phyloP scores from a whole-genome alignment of 441 rosid genomes.

The Syzygium syzygioides region DNA sequence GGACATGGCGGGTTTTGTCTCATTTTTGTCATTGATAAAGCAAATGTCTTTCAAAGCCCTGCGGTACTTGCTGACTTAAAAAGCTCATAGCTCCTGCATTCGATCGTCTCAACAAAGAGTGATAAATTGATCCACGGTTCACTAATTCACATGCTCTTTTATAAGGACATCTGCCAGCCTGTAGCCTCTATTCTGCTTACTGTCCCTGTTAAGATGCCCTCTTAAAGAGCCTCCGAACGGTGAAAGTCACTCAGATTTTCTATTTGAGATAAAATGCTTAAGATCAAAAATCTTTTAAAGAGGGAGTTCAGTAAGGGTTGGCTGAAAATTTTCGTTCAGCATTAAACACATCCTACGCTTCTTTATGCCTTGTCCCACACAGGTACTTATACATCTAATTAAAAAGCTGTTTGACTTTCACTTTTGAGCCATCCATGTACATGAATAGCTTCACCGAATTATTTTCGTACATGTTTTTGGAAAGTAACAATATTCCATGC shows the following conservation, averaged over 20 bases:
- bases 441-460: background rate
- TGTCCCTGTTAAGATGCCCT: background rate
- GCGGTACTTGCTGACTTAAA: background rate
- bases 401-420: background rate
- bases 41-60: background rate
- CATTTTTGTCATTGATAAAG: background rate
- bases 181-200: background rate
- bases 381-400: background rate
- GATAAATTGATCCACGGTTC: background rate
- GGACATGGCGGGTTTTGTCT: background rate
- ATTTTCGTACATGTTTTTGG: background rate
- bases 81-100: background rate
- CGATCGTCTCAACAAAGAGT: background rate
- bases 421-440: background rate
- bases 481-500: background rate
- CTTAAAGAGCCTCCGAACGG: background rate
- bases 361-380: background rate
- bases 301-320: background rate
- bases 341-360: background rate
- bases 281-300: background rate
- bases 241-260: background rate
- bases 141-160: background rate
- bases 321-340: background rate
- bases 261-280: background rate
- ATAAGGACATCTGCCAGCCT: background rate